Percentiles rank a stretch among this genome's conserved stretches.
Evolutionary conservation across 2,329 filamentous ascomycete genomes (phyloP).

Genomic region (Sporothrix humicola): DNA sequence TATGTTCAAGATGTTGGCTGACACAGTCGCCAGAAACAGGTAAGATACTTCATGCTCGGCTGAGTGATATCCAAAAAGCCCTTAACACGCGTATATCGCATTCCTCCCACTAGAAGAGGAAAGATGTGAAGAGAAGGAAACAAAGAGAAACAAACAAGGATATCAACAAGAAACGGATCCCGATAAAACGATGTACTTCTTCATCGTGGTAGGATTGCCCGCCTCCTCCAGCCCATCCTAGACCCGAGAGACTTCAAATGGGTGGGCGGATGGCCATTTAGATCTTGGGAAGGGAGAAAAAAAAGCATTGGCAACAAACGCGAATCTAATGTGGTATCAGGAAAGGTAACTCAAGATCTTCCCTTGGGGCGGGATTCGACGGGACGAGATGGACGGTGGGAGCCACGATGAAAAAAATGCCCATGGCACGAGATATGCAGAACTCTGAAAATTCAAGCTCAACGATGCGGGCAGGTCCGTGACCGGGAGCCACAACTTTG

Average conservation of each 20-base stretch:
- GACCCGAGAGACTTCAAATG: not conserved
- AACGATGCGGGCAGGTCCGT: not conserved
- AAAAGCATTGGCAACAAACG: not conserved
- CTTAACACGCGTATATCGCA: not conserved
- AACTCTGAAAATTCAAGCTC: not conserved
- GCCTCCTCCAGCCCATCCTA: not conserved
- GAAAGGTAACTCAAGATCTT: not conserved
- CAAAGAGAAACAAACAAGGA: not conserved
- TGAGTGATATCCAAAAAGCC: too few relatives aligned
- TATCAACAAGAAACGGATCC: not conserved
- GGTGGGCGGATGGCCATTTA: not conserved
- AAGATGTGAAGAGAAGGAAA: not conserved
- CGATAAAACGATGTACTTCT: too few relatives aligned
- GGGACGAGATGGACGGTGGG: not conserved
- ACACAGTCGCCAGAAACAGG: not conserved
- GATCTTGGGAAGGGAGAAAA: not conserved
- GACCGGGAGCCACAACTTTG: not conserved
- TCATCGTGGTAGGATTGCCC: not conserved
- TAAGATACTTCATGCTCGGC: not conserved
- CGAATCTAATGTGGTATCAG: conserved; percentile 7
- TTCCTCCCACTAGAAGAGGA: conserved; percentile 2
- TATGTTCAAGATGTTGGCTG: not conserved
- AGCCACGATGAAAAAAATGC: not conserved
- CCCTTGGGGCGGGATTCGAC: not conserved
- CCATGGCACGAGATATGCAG: conserved; percentile 15